Base-by-base conservation (phyloP, 495 filamentous ascomycete species). In the Penicillium dipodomyicola region DNA sequence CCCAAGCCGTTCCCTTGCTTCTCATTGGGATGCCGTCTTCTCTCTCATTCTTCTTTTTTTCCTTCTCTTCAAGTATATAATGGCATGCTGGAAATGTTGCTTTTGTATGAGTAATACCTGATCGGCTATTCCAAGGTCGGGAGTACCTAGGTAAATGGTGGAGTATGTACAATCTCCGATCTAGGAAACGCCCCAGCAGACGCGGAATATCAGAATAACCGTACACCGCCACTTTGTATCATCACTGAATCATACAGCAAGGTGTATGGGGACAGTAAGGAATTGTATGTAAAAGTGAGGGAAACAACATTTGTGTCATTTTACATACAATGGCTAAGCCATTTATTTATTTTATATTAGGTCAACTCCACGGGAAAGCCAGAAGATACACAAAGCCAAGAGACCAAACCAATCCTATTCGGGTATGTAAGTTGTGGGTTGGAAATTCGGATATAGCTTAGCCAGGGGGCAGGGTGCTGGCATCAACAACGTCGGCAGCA, bases 401-500 rank as follows among this genome's bases (percentile, higher is more conserved):
- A 49, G 53, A 59, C 62, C 60, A 62, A 61, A 47, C 61, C 37
- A 47, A 51, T 46, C 55, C 40, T 54, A 65, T 67, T 65, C 52
- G 63, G 65, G 62, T 64, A 61, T 65, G 62, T 58, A 49, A 58
- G 32, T 47, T 64, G 64, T 58, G 30, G 52, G 27, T 56, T 57
- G 25, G 46, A 52, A 10, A 49, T 52, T 30, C 27, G 32, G 41
- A 47, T 32, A 51, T 27, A 51, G 49, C 60, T 84, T 89, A 98
- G 69, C 94, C 94, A 54, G 94, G 94, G 53, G 94, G 94, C 25
- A 98, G 84, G 52, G 90, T 84, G 80, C 90, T 95, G 59, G 86
- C 87, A 60, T 98, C 94, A 22, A 98, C 93, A 63, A 97, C 83
- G 57, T 96, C 89, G 29, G 89, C 90, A 35, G 96, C 93, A 64